A percentile compares a stretch with the other conserved stretches of the same genome.
These are phyloP conservation scores for Dryas octopetala DNA, from an alignment of 306 rosid genomes.

Conservation along the genomic window DNA sequence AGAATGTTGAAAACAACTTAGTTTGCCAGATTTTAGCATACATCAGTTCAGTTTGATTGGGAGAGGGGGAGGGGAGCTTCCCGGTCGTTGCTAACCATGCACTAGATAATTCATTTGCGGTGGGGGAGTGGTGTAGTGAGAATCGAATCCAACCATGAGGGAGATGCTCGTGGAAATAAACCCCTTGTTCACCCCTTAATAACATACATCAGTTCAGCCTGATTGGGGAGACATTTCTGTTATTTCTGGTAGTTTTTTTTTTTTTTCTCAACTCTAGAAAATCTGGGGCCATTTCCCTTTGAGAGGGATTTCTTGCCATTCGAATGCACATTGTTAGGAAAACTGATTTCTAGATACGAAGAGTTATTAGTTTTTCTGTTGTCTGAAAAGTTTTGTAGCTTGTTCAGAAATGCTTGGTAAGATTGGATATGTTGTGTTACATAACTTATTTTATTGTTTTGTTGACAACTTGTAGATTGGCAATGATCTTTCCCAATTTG, in stretches of 20 bases:
- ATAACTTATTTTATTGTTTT: conserved; percentile 20
- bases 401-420: neutral
- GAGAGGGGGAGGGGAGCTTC: neutral
- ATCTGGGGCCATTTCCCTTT: neutral
- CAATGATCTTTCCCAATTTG: conserved; percentile 82
- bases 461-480: conserved; percentile 59
- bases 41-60: neutral
- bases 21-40: neutral
- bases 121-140: neutral
- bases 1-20: neutral
- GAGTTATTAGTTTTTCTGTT: neutral
- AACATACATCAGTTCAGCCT: neutral
- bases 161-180: neutral
- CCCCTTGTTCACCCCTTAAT: neutral
- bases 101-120: no score
- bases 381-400: neutral
- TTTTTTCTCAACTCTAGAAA: neutral
- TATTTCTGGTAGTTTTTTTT: neutral
- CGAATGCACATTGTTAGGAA: neutral
- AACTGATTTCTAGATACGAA: neutral
- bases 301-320: neutral
- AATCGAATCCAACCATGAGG: neutral
- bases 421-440: neutral
- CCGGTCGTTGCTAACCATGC: neutral
- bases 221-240: neutral